These are phyloP conservation scores for Thermochaetoides dissita DNA, from an alignment of 2,329 filamentous ascomycete species.

Conservation along the genomic window DNA sequence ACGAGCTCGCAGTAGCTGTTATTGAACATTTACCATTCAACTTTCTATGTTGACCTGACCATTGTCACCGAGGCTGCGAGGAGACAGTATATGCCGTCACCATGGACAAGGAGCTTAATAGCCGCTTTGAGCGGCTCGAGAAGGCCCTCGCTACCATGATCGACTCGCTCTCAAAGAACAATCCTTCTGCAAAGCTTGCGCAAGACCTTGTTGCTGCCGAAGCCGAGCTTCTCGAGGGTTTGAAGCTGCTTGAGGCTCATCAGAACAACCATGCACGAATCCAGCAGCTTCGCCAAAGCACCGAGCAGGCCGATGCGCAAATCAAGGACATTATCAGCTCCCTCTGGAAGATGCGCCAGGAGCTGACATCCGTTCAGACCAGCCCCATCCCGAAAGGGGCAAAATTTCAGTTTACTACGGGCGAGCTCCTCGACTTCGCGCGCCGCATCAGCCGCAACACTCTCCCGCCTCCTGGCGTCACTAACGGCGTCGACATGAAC, in stretches of 20 bases:
- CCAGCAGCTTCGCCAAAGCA: conserved; percentile 51
- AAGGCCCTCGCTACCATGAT: conserved; percentile 54
- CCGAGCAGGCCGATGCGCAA: conserved; percentile 52
- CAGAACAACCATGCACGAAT: conserved; percentile 62
- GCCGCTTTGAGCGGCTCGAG: conserved; percentile 52
- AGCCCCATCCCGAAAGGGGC: conserved; percentile 23
- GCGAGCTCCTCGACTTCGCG: conserved; percentile 63
- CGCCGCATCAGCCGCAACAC: conserved; percentile 70
- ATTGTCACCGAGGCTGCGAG: too few species aligned
- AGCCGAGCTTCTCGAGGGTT: conserved; percentile 47
- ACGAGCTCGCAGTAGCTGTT: too few species aligned
- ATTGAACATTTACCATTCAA: too few species aligned
- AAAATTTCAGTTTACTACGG: conserved; percentile 48
- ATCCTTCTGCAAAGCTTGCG: conserved; percentile 54
- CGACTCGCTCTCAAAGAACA: conserved; percentile 71
- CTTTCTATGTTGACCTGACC: too few species aligned
- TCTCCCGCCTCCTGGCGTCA: conserved; percentile 47
- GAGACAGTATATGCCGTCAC: neutral
- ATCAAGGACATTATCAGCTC: conserved; percentile 56
- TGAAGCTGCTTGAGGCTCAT: conserved; percentile 55
- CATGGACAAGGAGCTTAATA: conserved; percentile 51
- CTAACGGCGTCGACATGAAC: conserved; percentile 24
- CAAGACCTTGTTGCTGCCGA: conserved; percentile 59
- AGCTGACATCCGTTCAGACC: conserved; percentile 52
- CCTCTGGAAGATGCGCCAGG: conserved; percentile 60